Evolutionary conservation across 108 stramenopile species (phyloP).

Genomic region (Nitzschia palea): DNA sequence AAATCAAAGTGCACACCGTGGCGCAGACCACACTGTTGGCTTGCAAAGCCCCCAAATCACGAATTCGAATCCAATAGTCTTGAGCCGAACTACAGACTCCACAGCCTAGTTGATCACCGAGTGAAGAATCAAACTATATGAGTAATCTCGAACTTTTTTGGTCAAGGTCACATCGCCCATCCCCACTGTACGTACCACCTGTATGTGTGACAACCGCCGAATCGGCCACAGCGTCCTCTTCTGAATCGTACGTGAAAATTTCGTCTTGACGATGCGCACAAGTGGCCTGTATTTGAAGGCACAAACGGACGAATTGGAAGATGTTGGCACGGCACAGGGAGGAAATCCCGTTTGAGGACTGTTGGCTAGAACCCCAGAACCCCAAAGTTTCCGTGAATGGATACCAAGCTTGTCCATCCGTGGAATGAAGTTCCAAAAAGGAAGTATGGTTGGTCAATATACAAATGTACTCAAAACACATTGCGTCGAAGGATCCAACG

Average conservation of each 20-base stretch:
- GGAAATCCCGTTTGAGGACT: conserved; percentile 10
- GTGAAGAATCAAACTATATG: neutral
- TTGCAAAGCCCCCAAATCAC: conserved; percentile 9
- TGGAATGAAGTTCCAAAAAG: conserved; percentile 21
- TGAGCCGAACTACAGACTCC: conserved; percentile 38
- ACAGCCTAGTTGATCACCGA: neutral
- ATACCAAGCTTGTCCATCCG: conserved; percentile 19
- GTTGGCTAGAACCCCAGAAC: neutral
- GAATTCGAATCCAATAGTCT: conserved; percentile 23
- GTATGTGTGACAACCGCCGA: conserved; percentile 28
- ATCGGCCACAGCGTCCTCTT: conserved; percentile 13
- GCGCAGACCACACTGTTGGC: conserved; percentile 13
- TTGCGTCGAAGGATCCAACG: neutral
- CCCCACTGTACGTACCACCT: conserved; percentile 7
- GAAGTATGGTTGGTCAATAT: conserved; percentile 10
- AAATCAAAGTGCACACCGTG: conserved; percentile 7
- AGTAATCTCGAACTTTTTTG: no score
- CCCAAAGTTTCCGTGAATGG: conserved; percentile 28
- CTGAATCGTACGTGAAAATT: conserved; percentile 18
- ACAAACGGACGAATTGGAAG: conserved; percentile 13
- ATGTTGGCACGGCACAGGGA: conserved; percentile 7
- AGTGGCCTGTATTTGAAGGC: conserved; percentile 27
- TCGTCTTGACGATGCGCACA: conserved; percentile 18
- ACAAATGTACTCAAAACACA: neutral
- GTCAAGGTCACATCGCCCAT: no score